Evolutionary conservation across 2,329 filamentous ascomycete species (phyloP).

Genomic region (Rhytidhysteron rufulum): DNA sequence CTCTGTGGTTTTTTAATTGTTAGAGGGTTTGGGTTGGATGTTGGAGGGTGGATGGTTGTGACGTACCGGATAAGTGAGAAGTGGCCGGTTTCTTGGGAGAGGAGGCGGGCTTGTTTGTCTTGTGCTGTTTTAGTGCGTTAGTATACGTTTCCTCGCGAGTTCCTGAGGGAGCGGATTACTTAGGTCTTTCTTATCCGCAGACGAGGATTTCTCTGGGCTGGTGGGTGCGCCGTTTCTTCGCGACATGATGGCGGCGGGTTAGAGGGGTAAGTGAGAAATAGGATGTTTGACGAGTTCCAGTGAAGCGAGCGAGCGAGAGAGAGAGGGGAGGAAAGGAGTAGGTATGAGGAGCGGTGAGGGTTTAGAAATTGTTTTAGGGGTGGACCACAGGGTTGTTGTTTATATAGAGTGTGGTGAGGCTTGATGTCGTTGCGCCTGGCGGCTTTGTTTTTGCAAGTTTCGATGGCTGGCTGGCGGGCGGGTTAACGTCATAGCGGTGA

Average conservation of each 20-base stretch:
- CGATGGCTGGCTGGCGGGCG: too few relatives aligned
- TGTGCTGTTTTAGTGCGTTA: constrained; percentile 45
- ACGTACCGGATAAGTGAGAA: constrained; percentile 54
- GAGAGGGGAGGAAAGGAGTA: not conserved
- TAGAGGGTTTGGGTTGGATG: constrained; percentile 5
- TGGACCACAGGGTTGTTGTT: too few relatives aligned
- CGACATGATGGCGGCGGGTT: constrained; percentile 56
- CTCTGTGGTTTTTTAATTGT: constrained; percentile 25
- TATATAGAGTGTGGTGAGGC: not conserved
- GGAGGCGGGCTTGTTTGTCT: constrained; percentile 73
- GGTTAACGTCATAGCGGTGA: not conserved
- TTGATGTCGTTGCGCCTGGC: not conserved
- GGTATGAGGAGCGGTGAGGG: not conserved
- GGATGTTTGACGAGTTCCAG: not conserved
- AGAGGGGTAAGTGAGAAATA: not conserved
- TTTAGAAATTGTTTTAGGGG: too few relatives aligned
- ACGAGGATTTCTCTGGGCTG: constrained; percentile 44
- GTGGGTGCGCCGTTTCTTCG: constrained; percentile 56
- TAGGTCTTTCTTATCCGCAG: constrained; percentile 36
- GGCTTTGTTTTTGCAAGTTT: not conserved
- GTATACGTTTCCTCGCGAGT: not conserved
- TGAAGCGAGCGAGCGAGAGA: not conserved
- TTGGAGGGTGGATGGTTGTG: not conserved
- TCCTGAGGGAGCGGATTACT: constrained; percentile 31
- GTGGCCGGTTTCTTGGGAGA: constrained; percentile 67